Percentiles rank a stretch among this genome's conserved stretches.
Conservation (phyloP, 768 basidiomycete genomes). For the Trametes meyenii region DNA sequence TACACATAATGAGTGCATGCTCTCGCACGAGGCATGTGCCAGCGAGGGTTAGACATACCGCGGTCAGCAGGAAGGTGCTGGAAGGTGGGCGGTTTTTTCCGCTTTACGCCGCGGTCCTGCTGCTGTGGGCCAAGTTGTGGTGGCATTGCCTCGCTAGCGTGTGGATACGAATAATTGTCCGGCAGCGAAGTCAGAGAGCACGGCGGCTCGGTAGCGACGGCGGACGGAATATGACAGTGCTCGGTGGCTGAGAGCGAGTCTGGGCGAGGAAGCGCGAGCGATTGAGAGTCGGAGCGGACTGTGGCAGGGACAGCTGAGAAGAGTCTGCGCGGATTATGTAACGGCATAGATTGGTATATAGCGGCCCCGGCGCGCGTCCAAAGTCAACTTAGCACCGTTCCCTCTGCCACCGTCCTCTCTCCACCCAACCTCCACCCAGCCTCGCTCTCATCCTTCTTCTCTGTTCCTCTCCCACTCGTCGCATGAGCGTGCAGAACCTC, state of each 20-base stretch:
- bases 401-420: slow-evolving; percentile 29
- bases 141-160: slow-evolving; percentile 1
- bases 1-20: slow-evolving; percentile 1
- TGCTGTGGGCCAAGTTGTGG: slow-evolving; percentile 1
- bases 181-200: slow-evolving; percentile 4
- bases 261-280: neutral
- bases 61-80: slow-evolving; percentile 62
- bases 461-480: slow-evolving; percentile 45
- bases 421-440: slow-evolving; percentile 48
- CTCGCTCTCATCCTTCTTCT: slow-evolving; percentile 37
- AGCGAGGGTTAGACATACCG: slow-evolving; percentile 46
- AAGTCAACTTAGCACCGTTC: slow-evolving; percentile 12
- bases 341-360: slow-evolving; percentile 22
- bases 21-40: neutral
- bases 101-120: slow-evolving; percentile 39
- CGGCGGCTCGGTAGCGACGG: slow-evolving; percentile 4
- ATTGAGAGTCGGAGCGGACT: too few species aligned
- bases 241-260: slow-evolving; percentile 3
- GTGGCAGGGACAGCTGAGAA: slow-evolving; percentile 8
- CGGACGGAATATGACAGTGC: neutral
- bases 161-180: neutral
- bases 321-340: slow-evolving; percentile 27
- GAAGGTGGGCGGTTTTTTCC: slow-evolving; percentile 71
- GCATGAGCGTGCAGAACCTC: slow-evolving; percentile 96
- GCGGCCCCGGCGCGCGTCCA: slow-evolving; percentile 17